phyloP scores from a whole-genome alignment of 225 moss, liverwort and hornwort genomes.

The Sphagnum tenellum region DNA sequence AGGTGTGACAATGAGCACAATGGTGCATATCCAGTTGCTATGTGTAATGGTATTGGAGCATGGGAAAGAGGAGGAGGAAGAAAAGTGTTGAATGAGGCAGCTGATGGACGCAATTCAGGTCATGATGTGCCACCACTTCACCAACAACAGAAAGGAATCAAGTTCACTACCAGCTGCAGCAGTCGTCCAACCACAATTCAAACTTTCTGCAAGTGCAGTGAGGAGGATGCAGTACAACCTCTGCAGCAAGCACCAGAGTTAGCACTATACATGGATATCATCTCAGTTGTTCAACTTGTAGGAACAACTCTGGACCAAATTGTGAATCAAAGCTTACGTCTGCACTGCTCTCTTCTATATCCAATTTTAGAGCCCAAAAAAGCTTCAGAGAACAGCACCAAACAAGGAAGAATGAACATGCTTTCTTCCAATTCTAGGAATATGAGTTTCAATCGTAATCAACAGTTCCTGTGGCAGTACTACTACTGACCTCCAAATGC shows the following conservation, averaged over 20 bases:
- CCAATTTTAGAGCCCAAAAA: slow-evolving; percentile 30
- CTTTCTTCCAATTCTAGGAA: too few relatives aligned
- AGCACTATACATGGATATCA: slow-evolving; percentile 15
- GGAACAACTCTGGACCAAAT: slow-evolving; percentile 25
- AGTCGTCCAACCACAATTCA: too few relatives aligned
- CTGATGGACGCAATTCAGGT: slow-evolving; percentile 7
- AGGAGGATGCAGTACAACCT: too few relatives aligned
- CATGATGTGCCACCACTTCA: not conserved
- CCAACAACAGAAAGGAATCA: too few relatives aligned
- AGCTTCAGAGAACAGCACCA: slow-evolving; percentile 16
- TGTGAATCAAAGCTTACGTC: slow-evolving; percentile 12
- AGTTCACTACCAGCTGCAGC: too few relatives aligned
- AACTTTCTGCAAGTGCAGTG: too few relatives aligned
- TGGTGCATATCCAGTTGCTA: slow-evolving; percentile 9
- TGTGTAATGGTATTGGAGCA: slow-evolving; percentile 45
- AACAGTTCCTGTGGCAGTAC: too few relatives aligned
- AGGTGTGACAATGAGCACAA: slow-evolving; percentile 27
- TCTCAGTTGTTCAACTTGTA: slow-evolving; percentile 24
- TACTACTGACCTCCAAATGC: too few relatives aligned
- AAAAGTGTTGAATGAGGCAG: slow-evolving; percentile 33
- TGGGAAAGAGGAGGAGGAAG: slow-evolving; percentile 34
- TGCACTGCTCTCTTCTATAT: slow-evolving; percentile 29
- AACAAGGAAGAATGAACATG: too few relatives aligned
- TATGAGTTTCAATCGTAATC: too few relatives aligned
- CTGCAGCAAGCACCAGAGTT: slow-evolving; percentile 7